Conservation (phyloP, 805 yeast genomes). For the Candida saitoana region DNA sequence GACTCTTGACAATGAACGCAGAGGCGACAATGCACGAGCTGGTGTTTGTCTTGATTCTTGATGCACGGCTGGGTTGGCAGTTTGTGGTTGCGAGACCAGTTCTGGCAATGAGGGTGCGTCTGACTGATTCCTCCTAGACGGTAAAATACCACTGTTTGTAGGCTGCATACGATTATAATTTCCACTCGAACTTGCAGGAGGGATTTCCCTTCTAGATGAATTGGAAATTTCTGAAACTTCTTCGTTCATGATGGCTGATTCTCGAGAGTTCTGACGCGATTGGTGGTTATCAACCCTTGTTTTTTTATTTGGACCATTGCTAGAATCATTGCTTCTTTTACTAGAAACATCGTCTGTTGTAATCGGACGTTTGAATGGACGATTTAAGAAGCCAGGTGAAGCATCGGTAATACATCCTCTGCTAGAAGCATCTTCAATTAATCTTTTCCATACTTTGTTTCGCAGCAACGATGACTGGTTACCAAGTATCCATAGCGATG, state of each 20-base stretch:
- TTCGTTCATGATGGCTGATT: no score
- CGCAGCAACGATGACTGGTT: conserved; percentile 59
- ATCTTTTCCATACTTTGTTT: conserved; percentile 69
- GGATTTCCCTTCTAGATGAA: no score
- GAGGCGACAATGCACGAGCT: no score
- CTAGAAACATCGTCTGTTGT: neutral
- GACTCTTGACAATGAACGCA: conserved; percentile 15
- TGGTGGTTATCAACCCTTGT: neutral
- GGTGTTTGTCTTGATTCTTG: no score
- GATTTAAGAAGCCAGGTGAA: conserved; percentile 32
- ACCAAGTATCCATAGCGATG: conserved; percentile 92
- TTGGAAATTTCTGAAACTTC: no score
- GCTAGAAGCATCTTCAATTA: conserved; percentile 60
- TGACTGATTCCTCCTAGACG: neutral
- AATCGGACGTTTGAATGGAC: neutral
- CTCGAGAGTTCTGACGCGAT: neutral
- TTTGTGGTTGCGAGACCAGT: no score
- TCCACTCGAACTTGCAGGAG: neutral
- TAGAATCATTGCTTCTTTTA: neutral
- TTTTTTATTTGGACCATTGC: neutral
- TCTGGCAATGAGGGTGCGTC: neutral
- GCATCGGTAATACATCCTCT: conserved; percentile 38
- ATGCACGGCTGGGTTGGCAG: no score
- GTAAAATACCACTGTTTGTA: neutral
- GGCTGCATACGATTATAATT: neutral